Conservation (phyloP, 2,329 filamentous ascomycete genomes). For the Pseudogymnoascus sp. region DNA sequence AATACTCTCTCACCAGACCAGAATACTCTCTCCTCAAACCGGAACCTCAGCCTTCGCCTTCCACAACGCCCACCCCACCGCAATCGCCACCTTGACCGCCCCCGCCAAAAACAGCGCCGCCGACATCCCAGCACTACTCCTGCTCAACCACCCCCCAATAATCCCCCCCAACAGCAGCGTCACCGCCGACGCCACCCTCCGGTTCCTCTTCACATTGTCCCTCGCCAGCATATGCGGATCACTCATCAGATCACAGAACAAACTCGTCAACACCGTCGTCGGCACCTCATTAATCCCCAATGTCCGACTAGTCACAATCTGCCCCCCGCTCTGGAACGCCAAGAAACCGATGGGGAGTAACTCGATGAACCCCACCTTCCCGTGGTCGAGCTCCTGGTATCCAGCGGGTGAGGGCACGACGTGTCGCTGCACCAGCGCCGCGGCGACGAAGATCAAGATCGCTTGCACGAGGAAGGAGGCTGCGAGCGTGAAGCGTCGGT, state of each 20-base stretch:
- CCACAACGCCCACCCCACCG: slow-evolving; percentile 56
- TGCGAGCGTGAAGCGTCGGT: slow-evolving; percentile 37
- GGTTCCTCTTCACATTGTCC: slow-evolving; percentile 46
- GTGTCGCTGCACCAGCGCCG: slow-evolving; percentile 41
- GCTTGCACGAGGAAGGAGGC: slow-evolving; percentile 47
- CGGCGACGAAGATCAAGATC: slow-evolving; percentile 44
- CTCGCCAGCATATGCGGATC: slow-evolving; percentile 46
- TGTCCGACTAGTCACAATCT: slow-evolving; percentile 67
- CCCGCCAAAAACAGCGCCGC: slow-evolving; percentile 41
- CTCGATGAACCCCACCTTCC: slow-evolving; percentile 33
- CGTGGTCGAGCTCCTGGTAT: slow-evolving; percentile 20
- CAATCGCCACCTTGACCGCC: slow-evolving; percentile 47
- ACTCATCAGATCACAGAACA: slow-evolving; percentile 74
- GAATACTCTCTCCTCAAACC: not conserved
- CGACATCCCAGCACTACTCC: slow-evolving; percentile 42
- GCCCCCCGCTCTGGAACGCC: slow-evolving; percentile 68
- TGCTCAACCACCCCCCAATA: slow-evolving; percentile 47
- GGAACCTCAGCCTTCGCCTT: slow-evolving; percentile 33
- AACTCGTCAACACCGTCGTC: slow-evolving; percentile 72
- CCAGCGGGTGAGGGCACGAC: slow-evolving; percentile 39
- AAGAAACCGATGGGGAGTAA: slow-evolving; percentile 41
- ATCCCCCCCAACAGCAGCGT: slow-evolving; percentile 47
- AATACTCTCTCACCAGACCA: not conserved
- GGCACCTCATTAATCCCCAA: slow-evolving; percentile 65
- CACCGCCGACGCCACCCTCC: slow-evolving; percentile 42